Evolutionary conservation across 495 filamentous ascomycete genomes (phyloP), one percentile per base, ranked within the genome.

Genomic region (Xeromyces bisporus): DNA sequence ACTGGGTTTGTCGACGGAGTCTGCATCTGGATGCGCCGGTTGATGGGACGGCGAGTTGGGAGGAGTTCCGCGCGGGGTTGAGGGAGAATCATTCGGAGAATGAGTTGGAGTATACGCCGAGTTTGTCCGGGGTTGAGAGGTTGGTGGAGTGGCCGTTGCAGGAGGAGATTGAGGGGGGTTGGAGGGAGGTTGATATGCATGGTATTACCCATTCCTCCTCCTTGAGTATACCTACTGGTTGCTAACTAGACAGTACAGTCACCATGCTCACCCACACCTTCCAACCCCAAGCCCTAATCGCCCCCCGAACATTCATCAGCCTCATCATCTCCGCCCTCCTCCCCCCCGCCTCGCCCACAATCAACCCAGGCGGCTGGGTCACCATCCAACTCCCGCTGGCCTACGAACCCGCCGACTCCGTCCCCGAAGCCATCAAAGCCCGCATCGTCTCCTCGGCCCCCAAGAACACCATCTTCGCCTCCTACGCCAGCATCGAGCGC

Each of bases 61-160:
- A 36, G 0, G 81, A 87, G 38, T 85, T 87, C 39, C 55, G 64
- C 14, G 36, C 38, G 1, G 68, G 64, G 20, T 51, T 85, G 40
- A 63, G 70, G 38, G 50, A 60, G 8, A 48, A 71, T 29, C 82
- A 87, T 51, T 67, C 66, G 3, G 53, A 67, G 50, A 63, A 78
- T 37, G 82, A 91, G 52, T 62, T 52, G 44, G 67, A 67, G 25
- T 85, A 80, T 47, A 89, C 79, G 18, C 77, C 78, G 9, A 66
- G 62, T 32, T 67, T 83, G 6, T 55, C 70, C n/a, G 60, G 57
- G 12, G 62, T 67, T 14, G 54, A 66, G 29, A 40, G 55, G 31
- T 49, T 74, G 13, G 39, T 70, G 42, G 43, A 50, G 8, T 80
- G 75, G 75, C 24, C 38, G 1, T 47, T 62, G 18, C 53, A 42